Base-by-base conservation (phyloP, 345 rosid species). In the Schrenkiella parvula region DNA sequence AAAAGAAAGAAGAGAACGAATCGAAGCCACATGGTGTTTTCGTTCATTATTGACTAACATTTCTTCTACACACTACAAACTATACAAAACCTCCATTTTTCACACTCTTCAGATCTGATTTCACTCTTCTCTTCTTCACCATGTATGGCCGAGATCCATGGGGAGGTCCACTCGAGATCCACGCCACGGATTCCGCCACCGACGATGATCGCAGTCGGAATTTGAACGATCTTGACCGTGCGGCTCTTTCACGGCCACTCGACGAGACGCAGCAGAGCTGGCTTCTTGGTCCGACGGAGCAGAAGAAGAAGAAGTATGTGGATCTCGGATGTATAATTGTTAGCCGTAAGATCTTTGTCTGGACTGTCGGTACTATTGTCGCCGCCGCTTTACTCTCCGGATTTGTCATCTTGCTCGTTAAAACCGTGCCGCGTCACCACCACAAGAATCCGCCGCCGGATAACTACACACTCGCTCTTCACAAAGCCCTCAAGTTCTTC, bases 181-280 rank as follows among this genome's bases (percentile, higher is more conserved):
- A 90, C 83, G 55, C 93, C 1, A 85, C 92, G 12, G 99, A 95
- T 77, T 95, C 99, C 0, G 99, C 99, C 66, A 91, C 99, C 37
- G 98, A 91, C 84, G 96, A 91, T 60, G 99, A 91, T 66, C 73
- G 96, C 66, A 95, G 96, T 64, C 78, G 99, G 72, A 93, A 93
- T 78, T 78, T 93, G 1, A 86, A 87, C 77, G 99, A 91, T 71
- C 59, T 84, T 6, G 99, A 95, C 70, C 79, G 89, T 26, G 98
- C 97, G 1, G 98, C 99, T 3, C 85, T 91, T 3, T 88, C 77
- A 8, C 78, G 98, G 3, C 93, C 99, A 0, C 75, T 95, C 8
- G 99, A 95, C 38, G 97, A 95, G 87, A 95, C 97, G 13, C 99
- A 95, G 79, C 98, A 95, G 85, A 95, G 99, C 75, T 95, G 99